phyloP scores from a whole-genome alignment of 495 filamentous ascomycete genomes.

The Barbatosphaeria neglecta region DNA sequence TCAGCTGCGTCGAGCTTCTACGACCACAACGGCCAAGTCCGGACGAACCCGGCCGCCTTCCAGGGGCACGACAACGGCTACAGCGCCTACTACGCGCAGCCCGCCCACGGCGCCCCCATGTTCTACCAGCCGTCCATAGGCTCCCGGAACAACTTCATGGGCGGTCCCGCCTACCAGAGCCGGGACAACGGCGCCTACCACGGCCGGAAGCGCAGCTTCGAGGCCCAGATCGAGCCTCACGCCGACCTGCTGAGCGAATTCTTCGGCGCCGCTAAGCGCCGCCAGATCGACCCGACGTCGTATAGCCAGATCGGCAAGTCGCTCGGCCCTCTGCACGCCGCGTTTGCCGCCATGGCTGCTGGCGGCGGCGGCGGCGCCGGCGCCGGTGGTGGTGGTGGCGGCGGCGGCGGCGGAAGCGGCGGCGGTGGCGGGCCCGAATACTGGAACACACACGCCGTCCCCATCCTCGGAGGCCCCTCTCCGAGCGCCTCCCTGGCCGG shows the following conservation, averaged over 20 bases:
- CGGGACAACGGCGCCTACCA: slow-evolving; percentile 44
- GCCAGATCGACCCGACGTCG: slow-evolving; percentile 72
- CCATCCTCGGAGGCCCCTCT: background rate
- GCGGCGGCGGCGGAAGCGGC: background rate
- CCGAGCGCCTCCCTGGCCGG: slow-evolving; percentile 13
- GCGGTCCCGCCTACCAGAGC: too few relatives aligned
- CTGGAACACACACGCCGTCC: background rate
- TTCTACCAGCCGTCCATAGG: slow-evolving; percentile 56
- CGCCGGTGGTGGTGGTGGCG: background rate
- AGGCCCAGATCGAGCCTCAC: too few relatives aligned
- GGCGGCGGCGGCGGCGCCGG: slow-evolving; percentile 24
- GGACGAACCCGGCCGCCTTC: slow-evolving; percentile 38
- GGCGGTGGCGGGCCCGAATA: background rate
- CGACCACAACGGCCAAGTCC: slow-evolving; percentile 48
- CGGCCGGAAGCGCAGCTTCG: slow-evolving; percentile 67
- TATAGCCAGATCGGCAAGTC: slow-evolving; percentile 74
- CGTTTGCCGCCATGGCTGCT: slow-evolving; percentile 34
- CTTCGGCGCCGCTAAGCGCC: slow-evolving; percentile 82
- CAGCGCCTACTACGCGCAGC: slow-evolving; percentile 46
- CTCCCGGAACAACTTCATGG: slow-evolving; percentile 32
- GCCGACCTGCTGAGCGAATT: slow-evolving; percentile 88
- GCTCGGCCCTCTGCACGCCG: slow-evolving; percentile 57
- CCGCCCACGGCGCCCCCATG: slow-evolving; percentile 39
- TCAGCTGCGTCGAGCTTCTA: slow-evolving; percentile 45
- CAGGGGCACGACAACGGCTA: slow-evolving; percentile 34